These are phyloP conservation scores for Vicia faba DNA, from an alignment of 306 rosid species.

Conservation along the genomic window DNA sequence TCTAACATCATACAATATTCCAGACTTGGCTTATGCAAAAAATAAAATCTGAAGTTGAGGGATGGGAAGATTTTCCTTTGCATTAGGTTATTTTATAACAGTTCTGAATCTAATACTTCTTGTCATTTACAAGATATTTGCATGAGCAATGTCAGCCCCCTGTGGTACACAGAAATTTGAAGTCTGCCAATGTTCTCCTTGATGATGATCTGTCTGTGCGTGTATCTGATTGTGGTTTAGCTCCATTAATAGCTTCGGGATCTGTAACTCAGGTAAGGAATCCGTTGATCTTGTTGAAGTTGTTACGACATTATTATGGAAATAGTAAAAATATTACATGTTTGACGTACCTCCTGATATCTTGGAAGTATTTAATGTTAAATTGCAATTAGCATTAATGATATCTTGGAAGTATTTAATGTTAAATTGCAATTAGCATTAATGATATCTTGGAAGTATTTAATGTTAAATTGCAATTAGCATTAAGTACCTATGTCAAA, in stretches of 20 bases:
- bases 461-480: too few species aligned
- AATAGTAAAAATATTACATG: neutral
- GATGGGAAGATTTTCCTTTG: neutral
- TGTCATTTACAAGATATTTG: constrained; percentile 65
- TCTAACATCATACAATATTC: too few species aligned
- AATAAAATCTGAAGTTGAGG: neutral
- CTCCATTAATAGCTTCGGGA: constrained; percentile 89
- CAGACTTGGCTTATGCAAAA: neutral
- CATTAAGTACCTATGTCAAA: too few species aligned
- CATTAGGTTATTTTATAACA: constrained; percentile 15
- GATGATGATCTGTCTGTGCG: constrained; percentile 76
- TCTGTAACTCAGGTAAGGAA: constrained; percentile 85
- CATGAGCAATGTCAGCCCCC: constrained; percentile 92
- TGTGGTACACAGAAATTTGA: constrained; percentile 85
- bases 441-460: too few species aligned
- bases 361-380: constrained; percentile 16
- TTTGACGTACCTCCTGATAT: neutral
- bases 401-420: too few species aligned
- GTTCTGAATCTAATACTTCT: constrained; percentile 41
- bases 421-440: too few species aligned
- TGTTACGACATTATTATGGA: constrained; percentile 1
- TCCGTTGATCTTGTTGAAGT: constrained; percentile 9
- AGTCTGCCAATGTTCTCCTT: constrained; percentile 89
- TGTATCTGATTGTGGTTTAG: constrained; percentile 94
- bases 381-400: neutral